A percentile compares a stretch with the other conserved stretches of the same genome.
These are phyloP conservation scores for Podila verticillata DNA, from an alignment of 192 early-diverging fungal species.

Conservation along the genomic window DNA sequence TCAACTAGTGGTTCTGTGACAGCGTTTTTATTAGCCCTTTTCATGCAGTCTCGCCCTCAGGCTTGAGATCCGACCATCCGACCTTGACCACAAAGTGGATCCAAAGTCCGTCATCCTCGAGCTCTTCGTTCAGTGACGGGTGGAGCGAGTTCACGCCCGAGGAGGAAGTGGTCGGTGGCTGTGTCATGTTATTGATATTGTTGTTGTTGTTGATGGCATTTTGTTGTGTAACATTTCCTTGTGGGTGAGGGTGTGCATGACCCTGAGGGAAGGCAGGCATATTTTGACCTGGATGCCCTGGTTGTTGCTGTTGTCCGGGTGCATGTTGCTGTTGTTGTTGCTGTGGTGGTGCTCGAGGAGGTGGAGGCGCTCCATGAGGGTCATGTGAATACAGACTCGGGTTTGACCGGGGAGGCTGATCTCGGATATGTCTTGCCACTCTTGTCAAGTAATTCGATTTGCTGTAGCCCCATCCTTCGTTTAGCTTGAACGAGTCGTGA, in stretches of 20 bases:
- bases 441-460: slow-evolving; percentile 27
- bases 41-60: slow-evolving; percentile 12
- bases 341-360: slow-evolving; percentile 1
- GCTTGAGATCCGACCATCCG: slow-evolving; percentile 37
- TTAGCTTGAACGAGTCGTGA: slow-evolving; percentile 26
- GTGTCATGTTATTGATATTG: not conserved
- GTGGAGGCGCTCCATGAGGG: not conserved
- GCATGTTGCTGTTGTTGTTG: slow-evolving; percentile 14
- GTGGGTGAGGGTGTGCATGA: not conserved
- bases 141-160: not conserved
- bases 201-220: not conserved
- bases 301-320: slow-evolving; percentile 15
- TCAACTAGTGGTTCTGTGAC: not conserved
- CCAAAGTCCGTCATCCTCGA: slow-evolving; percentile 46
- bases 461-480: slow-evolving; percentile 41
- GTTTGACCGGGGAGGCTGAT: slow-evolving; percentile 12
- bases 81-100: slow-evolving; percentile 52
- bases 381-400: slow-evolving; percentile 5
- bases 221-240: not conserved
- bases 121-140: slow-evolving; percentile 8
- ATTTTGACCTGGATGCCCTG: slow-evolving; percentile 3
- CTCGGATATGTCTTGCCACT: slow-evolving; percentile 27
- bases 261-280: not conserved
- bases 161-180: not conserved
- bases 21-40: not conserved